Evolutionary conservation across 2,329 filamentous ascomycete genomes (phyloP), one percentile per base, ranked within the genome.

Genomic region (Rhynchosporium agropyri): DNA sequence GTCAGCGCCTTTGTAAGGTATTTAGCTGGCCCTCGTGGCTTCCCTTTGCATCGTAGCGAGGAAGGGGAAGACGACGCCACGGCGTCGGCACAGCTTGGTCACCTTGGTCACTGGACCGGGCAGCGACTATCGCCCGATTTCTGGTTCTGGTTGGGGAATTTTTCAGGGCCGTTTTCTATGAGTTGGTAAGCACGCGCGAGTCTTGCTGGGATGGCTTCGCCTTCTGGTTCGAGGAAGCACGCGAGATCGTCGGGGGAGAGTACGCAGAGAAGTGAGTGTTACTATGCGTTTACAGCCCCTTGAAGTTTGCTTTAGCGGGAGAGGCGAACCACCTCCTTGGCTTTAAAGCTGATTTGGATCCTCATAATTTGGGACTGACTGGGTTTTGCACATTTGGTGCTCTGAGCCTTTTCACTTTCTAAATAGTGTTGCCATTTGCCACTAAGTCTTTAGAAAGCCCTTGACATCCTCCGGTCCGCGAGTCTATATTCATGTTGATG

Each of bases 181-280:
- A 33, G 54, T 20, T n/a, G 40, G 54, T 56, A 55, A 20, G 38
- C 3, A 9, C 2, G 20, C 28, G 28, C 13, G 15, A 26, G 15
- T 6, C 33, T 36, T 36, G 9, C 9, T 57, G 40, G 45, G 54
- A 57, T 57, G 54, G 26, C 54, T 45, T 57, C 54, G 8, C 13
- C 54, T 3, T 45, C 40, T 6, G 9, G 33, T 10, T 36, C 33
- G 33, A 43, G 54, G 54, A 57, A 57, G 20, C 54, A 57, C 20
- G 54, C 54, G 28, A 31, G 54, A 40, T 46, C 54, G 54, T 43
- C 40, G 12, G 33, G 38, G 28, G 54, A 46, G 26, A 57, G 54
- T 15, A 57, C 54, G 54, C 54, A 46, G 6, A 26, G 54, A 38
- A 57, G 54, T 57, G 9, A 57, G 54, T 57, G 29, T 0, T 40